Conservation (phyloP, 208 protist genomes). For the Trypanosoma conorhini region DNA sequence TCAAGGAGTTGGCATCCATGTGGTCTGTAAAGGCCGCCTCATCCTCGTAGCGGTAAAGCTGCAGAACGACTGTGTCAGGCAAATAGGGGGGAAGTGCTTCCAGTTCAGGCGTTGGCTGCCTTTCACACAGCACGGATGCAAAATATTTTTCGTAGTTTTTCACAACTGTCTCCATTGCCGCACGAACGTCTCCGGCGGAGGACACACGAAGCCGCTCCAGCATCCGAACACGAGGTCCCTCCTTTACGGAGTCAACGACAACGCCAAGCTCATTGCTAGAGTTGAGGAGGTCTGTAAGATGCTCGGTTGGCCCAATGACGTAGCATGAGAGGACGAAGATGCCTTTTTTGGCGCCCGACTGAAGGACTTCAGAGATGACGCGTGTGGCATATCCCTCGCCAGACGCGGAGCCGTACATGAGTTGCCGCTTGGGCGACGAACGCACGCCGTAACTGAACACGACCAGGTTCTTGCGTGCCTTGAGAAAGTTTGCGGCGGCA, state of each 20-base stretch:
- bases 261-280: constrained; percentile 76
- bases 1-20: constrained; percentile 84
- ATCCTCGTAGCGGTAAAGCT: constrained; percentile 81
- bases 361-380: constrained; percentile 66
- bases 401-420: constrained; percentile 65
- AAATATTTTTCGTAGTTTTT: constrained; percentile 85
- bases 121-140: constrained; percentile 69
- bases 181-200: constrained; percentile 53
- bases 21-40: constrained; percentile 62
- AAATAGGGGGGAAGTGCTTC: constrained; percentile 87
- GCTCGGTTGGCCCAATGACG: constrained; percentile 67
- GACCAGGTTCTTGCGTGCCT: constrained; percentile 77
- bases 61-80: constrained; percentile 80
- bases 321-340: constrained; percentile 79
- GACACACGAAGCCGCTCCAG: constrained; percentile 64
- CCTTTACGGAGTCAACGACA: constrained; percentile 89
- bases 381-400: constrained; percentile 73
- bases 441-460: constrained; percentile 85
- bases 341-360: constrained; percentile 32
- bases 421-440: constrained; percentile 80
- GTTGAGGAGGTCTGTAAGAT: constrained; percentile 83
- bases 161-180: constrained; percentile 57
- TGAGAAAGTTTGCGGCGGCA: constrained; percentile 51
- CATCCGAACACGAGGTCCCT: constrained; percentile 81
- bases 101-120: constrained; percentile 75